A percentile compares a stretch with the other conserved stretches of the same genome.
Evolutionary conservation across 495 filamentous ascomycete species (phyloP).

Genomic region (Tuber magnatum): DNA sequence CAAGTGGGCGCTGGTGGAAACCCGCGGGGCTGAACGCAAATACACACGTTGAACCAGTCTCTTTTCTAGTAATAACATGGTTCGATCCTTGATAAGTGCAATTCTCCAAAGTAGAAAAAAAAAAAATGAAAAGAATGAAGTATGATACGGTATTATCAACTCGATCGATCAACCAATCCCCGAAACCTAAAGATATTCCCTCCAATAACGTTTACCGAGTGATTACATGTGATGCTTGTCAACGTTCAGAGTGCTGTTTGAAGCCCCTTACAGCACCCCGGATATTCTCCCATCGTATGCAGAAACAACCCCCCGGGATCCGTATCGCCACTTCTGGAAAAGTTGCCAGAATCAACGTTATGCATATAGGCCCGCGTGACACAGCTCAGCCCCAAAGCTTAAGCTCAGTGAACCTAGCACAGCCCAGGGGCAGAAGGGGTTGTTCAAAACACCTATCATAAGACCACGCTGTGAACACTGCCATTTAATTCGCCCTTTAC

Average conservation of each 20-base stretch:
- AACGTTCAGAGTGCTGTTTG: not conserved
- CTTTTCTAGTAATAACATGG: not conserved
- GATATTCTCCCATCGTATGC: not conserved
- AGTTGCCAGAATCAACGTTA: not conserved
- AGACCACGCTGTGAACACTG: not conserved
- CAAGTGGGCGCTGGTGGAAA: not conserved
- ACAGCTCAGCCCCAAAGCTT: not conserved
- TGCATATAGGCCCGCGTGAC: not conserved
- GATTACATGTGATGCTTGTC: not conserved
- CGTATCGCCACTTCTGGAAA: not conserved
- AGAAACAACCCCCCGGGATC: not conserved
- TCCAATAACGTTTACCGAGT: not conserved
- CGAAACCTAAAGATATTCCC: not conserved
- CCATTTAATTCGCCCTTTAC: not conserved
- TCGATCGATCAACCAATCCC: not conserved
- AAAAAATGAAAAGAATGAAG: not conserved
- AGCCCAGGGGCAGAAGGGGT: not conserved
- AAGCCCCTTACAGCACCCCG: not conserved
- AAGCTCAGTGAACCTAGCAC: not conserved
- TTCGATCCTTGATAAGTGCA: not conserved
- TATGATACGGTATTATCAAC: no score
- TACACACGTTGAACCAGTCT: not conserved
- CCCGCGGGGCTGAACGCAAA: not conserved
- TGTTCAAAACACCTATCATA: not conserved
- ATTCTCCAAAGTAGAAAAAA: not conserved